Evolutionary conservation across 805 yeast genomes (phyloP), one percentile per base, ranked within the genome.

Genomic region (Lipomyces sp.): DNA sequence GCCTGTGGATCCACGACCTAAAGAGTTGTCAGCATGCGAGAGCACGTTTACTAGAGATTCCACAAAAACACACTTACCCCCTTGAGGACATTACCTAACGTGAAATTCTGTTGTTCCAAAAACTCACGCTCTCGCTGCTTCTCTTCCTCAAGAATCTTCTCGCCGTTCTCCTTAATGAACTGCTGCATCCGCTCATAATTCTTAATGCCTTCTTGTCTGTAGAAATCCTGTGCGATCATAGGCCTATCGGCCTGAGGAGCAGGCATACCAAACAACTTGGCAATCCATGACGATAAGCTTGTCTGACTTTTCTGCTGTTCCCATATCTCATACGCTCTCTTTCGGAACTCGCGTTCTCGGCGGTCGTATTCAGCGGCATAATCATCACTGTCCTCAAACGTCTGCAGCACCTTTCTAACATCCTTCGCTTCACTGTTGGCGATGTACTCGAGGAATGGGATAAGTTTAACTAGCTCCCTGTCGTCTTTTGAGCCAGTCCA

Each of bases 401-500:
- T 85, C 70, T 84, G 82, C 73, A 96, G 81, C 45, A 92, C 85
- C 39, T 97, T 96, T 80, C 98, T 90, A 63, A 95, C 95, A 78
- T 95, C 99, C 77, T 85, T 85, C 73, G 90, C 82, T 51, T 84
- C 85, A 78, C 92, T 96, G 15, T 97, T 90, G 15, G 97, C 98
- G 67, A 95, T 80, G 80, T 90, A 95, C 81, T 95, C 99, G 73
- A 95, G 85, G 81, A 95, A 88, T 65, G 98, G 98, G 75, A 95
- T 92, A 80, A 93, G 81, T 73, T 84, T 84, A 72, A 95, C 83
- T 75, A 95, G 84, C 68, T 79, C 84, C 64, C 83, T 82, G 78
- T 94, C 97, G 76, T 90, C 97, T 42, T 90, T 84, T 69, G 81
- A 80, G 71, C 99, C 99, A 63, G 83, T 85, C 99, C 99, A 95